phyloP scores from a whole-genome alignment of 495 filamentous ascomycete species.

The Trypethelium eluteriae region DNA sequence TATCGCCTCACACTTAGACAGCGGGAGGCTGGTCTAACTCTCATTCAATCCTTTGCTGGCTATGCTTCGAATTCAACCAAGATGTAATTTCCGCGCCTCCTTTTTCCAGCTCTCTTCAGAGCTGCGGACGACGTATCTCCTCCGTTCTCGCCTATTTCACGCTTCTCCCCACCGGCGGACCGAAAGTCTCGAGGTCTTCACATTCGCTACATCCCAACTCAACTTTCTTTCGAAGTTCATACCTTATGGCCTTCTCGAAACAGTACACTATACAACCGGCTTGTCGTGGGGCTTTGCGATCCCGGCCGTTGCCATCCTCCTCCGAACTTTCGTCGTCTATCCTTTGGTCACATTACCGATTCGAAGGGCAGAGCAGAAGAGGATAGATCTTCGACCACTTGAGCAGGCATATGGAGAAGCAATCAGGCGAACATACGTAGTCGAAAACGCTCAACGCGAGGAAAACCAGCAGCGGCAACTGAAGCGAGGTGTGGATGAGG shows the following conservation, averaged over 20 bases:
- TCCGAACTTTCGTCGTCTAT: neutral
- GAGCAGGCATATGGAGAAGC: neutral
- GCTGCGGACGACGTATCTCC: neutral
- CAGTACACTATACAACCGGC: neutral
- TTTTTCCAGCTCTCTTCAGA: neutral
- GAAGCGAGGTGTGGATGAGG: neutral
- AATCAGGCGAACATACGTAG: neutral
- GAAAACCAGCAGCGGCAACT: neutral
- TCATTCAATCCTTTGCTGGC: neutral
- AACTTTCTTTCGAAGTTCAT: neutral
- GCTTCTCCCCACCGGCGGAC: neutral
- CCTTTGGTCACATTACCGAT: neutral
- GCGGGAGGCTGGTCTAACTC: neutral
- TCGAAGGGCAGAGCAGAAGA: neutral
- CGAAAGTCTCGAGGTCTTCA: neutral
- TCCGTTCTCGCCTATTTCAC: neutral
- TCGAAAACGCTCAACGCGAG: neutral
- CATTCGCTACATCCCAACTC: neutral
- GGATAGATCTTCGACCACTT: neutral
- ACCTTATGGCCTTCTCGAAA: neutral
- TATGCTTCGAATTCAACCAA: neutral
- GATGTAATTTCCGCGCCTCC: neutral
- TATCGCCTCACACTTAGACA: too few relatives aligned
- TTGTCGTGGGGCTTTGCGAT: neutral
- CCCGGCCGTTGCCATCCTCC: neutral